A percentile compares a stretch with the other conserved stretches of the same genome.
Conservation (phyloP, 169 alveolate genomes). For the Amoebophrya sp. region DNA sequence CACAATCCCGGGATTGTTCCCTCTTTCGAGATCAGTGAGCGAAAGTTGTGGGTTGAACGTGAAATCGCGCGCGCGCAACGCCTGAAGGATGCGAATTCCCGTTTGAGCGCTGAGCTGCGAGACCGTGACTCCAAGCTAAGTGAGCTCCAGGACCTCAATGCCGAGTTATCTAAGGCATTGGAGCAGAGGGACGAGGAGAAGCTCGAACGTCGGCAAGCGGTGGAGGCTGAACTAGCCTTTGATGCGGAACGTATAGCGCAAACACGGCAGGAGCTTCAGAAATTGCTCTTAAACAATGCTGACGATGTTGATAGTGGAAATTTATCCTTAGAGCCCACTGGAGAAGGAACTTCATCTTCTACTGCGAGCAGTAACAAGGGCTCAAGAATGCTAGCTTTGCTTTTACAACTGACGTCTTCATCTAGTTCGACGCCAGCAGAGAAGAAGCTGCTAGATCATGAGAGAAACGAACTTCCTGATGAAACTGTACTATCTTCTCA, state of each 20-base stretch:
- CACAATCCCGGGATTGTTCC: too few species aligned
- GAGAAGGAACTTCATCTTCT: too few species aligned
- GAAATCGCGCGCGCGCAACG: background rate
- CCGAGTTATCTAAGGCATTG: background rate
- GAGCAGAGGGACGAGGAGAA: background rate
- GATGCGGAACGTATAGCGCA: background rate
- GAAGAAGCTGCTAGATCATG: background rate
- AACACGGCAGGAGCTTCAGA: background rate
- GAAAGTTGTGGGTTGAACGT: background rate
- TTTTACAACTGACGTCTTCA: background rate
- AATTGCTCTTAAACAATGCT: background rate
- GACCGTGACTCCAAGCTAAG: background rate
- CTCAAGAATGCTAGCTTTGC: background rate
- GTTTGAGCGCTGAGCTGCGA: background rate
- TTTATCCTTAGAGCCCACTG: too few species aligned
- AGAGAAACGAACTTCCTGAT: too few species aligned
- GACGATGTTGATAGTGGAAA: too few species aligned
- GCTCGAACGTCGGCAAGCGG: background rate
- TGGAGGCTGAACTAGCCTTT: background rate
- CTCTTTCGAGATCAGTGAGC: background rate
- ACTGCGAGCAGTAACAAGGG: background rate
- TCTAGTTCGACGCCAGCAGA: background rate
- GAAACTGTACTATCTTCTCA: too few species aligned
- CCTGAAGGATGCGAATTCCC: background rate
- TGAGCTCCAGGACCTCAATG: background rate